These are phyloP conservation scores for Flaveria sonorensis DNA, from an alignment of 129 eudicot species.

Conservation along the genomic window DNA sequence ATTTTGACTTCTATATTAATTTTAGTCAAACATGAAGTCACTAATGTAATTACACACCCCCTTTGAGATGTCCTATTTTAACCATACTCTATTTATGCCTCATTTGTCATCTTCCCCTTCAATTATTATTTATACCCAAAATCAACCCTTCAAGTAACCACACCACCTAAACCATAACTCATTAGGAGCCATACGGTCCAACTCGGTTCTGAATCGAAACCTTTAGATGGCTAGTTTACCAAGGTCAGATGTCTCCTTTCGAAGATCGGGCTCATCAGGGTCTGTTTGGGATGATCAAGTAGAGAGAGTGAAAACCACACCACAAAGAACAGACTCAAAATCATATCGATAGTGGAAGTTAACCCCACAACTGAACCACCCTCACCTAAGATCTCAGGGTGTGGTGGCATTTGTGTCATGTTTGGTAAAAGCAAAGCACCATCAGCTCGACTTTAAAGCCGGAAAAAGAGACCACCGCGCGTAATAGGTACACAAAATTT, in stretches of 20 bases:
- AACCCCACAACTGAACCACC: conserved; percentile 61
- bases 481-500: background rate
- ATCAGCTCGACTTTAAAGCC: background rate
- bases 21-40: background rate
- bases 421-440: conserved; percentile 40
- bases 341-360: conserved; percentile 51
- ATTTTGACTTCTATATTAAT: conserved; percentile 22
- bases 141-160: conserved; percentile 7
- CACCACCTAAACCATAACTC: background rate
- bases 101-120: conserved; percentile 37
- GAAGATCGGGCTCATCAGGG: conserved; percentile 82
- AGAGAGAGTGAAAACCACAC: conserved; percentile 7
- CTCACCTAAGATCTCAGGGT: conserved; percentile 75
- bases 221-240: conserved; percentile 55
- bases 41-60: background rate
- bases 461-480: background rate
- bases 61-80: conserved; percentile 37
- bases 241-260: conserved; percentile 66
- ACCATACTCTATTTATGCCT: conserved; percentile 33
- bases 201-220: background rate
- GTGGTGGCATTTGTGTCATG: conserved; percentile 45
- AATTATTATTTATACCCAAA: conserved; percentile 30
- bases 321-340: conserved; percentile 20
- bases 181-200: background rate
- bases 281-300: conserved; percentile 59